Conservation (phyloP, 371 early-diverging fungal species). For the Mucor lusitanicus region DNA sequence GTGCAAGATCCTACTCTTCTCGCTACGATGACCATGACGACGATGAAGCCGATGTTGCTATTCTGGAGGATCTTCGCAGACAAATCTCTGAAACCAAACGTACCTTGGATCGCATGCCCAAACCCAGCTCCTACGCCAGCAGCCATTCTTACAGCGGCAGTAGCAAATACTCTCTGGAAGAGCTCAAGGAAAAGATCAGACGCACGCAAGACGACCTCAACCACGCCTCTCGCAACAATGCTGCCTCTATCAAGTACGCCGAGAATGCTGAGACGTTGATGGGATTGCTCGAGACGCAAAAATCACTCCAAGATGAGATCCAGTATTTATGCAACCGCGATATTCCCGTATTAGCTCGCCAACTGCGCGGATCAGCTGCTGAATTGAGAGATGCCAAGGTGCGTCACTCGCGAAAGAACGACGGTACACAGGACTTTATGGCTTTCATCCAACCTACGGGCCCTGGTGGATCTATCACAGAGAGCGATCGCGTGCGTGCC, state of each 20-base stretch:
- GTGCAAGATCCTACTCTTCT: conserved; percentile 10
- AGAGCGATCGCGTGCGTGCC: conserved; percentile 65
- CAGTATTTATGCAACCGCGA: conserved; percentile 50
- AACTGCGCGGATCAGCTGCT: conserved; percentile 55
- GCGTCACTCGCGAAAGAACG: conserved; percentile 39
- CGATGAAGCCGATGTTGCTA: conserved; percentile 21
- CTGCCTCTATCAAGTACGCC: conserved; percentile 26
- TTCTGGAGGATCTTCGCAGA: conserved; percentile 40
- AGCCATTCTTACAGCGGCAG: not conserved
- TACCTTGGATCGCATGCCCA: conserved; percentile 21
- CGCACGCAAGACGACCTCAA: conserved; percentile 39
- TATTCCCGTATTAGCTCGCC: conserved; percentile 56
- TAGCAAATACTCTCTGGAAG: conserved; percentile 40
- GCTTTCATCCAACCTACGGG: conserved; percentile 55
- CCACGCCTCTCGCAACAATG: conserved; percentile 21
- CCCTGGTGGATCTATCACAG: conserved; percentile 60
- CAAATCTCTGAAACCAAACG: conserved; percentile 56
- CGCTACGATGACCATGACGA: conserved; percentile 16
- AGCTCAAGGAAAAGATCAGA: conserved; percentile 49
- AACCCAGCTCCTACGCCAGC: not conserved
- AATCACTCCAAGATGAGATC: conserved; percentile 47
- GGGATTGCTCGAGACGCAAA: conserved; percentile 40
- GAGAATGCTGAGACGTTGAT: conserved; percentile 34
- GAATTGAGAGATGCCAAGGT: conserved; percentile 59
- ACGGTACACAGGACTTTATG: conserved; percentile 47